Percentiles rank a stretch among this genome's conserved stretches.
Evolutionary conservation across 139 green algal species (phyloP).

Genomic region (Desmodesmus armatus): DNA sequence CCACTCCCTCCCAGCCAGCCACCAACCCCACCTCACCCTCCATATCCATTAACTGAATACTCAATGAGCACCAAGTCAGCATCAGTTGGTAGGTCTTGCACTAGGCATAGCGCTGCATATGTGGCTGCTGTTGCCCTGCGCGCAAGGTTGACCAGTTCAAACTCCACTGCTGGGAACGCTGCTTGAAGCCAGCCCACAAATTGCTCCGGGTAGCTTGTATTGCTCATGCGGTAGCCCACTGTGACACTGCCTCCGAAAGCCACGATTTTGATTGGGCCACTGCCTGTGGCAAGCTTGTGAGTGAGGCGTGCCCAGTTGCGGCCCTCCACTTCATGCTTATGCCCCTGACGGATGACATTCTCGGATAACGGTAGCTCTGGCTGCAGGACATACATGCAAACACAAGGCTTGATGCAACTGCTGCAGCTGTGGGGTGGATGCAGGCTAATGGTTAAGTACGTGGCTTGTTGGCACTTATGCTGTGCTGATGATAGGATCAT

Average conservation of each 20-base stretch:
- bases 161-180: constrained; percentile 22
- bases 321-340: constrained; percentile 35
- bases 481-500: no score
- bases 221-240: constrained; percentile 36
- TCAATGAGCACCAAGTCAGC: constrained; percentile 36
- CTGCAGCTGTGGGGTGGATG: no score
- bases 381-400: no score
- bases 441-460: no score
- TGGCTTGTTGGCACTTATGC: no score
- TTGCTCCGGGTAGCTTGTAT: constrained; percentile 40
- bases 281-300: constrained; percentile 18
- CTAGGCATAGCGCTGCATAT: constrained; percentile 45
- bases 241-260: constrained; percentile 25
- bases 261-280: constrained; percentile 27
- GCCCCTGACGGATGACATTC: neutral
- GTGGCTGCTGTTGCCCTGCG: constrained; percentile 44
- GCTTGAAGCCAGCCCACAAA: constrained; percentile 27
- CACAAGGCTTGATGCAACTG: no score
- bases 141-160: constrained; percentile 34
- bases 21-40: no score
- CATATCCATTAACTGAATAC: constrained; percentile 37
- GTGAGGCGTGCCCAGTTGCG: constrained; percentile 34
- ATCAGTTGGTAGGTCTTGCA: constrained; percentile 40
- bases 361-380: constrained; percentile 2
- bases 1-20: no score